Base-by-base conservation (phyloP, 192 early-diverging fungal genomes). In the Coemansia sp. region DNA sequence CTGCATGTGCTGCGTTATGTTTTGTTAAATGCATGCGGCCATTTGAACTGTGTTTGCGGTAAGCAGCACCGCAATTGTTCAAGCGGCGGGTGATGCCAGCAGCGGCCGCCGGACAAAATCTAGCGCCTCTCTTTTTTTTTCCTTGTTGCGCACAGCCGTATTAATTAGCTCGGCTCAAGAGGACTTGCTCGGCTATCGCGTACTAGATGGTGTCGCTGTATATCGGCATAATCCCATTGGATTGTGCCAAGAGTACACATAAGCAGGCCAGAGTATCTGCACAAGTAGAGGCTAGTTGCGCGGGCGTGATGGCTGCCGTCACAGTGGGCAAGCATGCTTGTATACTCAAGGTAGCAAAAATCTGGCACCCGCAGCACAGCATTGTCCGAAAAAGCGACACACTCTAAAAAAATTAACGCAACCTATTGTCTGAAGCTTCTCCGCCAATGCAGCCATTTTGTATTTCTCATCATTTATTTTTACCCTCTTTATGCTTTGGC, bases 1-100 rank as follows among this genome's bases (percentile, higher is more conserved):
- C 64, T 60, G 59, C 67, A 59, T 59, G 54, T 46, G 41, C 51
- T 53, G 51, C 29, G 7, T 53, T 53, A 31, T 53, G 29, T 27
- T 27, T 65, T 51, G 47, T 60, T 59, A 60, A 46, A 64, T 74
- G 73, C 73, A 60, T 38, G 57, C 32, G 61, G 51, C 51, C 24
- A 53, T 53, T 53, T 53, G 51, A 29, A 53, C 51, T 53, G 27
- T 53, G 14, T 53, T 53, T 53, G 51, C 27, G 51, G 51, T 53
- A 53, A 53, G 51, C 27, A 31, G 51, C 51, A 17, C 15, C 51
- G 27, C 15, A 24, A 53, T 53, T 53, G 51, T 53, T 53, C 6
- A 53, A 31, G 27, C 15, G 51, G 51, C 51, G 29, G 51, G 51
- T 53, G 51, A 53, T 32, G 27, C 51, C 27, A 53, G 29, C 51